Percentiles rank a stretch among this genome's conserved stretches.
phyloP scores from a whole-genome alignment of 495 filamentous ascomycete species.

The Tuber melanosporum region DNA sequence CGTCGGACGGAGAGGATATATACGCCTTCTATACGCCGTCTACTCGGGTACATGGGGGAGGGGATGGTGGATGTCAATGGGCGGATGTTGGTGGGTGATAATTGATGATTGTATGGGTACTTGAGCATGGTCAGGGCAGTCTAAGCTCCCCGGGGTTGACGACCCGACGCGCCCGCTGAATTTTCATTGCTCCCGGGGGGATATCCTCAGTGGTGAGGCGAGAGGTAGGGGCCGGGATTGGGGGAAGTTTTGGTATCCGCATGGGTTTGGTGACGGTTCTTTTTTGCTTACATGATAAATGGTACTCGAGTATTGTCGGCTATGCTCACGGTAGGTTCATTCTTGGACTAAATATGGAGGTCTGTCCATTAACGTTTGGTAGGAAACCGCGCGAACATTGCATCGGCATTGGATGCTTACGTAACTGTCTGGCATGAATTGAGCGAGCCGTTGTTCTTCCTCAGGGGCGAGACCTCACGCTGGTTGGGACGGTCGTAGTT shows the following conservation, averaged over 20 bases:
- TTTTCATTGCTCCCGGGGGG: conserved; percentile 50
- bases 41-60: conserved; percentile 29
- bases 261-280: not conserved
- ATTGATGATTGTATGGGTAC: conserved; percentile 41
- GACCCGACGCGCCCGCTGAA: conserved; percentile 43
- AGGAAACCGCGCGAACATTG: conserved; percentile 56
- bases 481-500: conserved; percentile 51
- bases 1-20: conserved; percentile 44
- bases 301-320: conserved; percentile 47
- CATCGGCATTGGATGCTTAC: conserved; percentile 49
- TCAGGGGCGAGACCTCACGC: conserved; percentile 49
- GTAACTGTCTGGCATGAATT: conserved; percentile 49
- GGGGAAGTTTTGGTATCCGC: conserved; percentile 11
- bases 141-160: conserved; percentile 9
- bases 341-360: not conserved
- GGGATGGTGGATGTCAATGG: conserved; percentile 48
- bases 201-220: conserved; percentile 42
- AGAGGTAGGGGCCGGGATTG: conserved; percentile 43
- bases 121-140: conserved; percentile 25
- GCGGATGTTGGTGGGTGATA: conserved; percentile 49
- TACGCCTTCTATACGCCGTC: no score
- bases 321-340: conserved; percentile 40
- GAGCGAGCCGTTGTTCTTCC: conserved; percentile 47
- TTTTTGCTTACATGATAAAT: conserved; percentile 42
- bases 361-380: conserved; percentile 16